Evolutionary conservation across 1,284 basidiomycete genomes (phyloP).

Genomic region (Cystobasidium sp.): DNA sequence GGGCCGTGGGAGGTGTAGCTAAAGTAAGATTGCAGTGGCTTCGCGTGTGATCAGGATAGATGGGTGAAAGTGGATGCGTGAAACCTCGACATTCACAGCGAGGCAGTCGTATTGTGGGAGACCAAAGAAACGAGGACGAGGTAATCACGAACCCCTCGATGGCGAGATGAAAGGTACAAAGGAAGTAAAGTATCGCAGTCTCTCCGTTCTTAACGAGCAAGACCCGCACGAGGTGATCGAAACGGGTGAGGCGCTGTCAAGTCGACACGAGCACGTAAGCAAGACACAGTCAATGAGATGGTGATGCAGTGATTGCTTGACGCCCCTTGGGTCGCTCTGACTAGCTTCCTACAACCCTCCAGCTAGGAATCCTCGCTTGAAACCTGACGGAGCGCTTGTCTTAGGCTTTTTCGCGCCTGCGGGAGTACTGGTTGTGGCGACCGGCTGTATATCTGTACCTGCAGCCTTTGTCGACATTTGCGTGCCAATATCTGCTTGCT

Average conservation of each 20-base stretch:
- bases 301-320: no score
- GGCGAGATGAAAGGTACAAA: neutral
- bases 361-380: slow-evolving; percentile 33
- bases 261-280: no score
- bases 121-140: neutral
- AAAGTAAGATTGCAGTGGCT: neutral
- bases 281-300: no score
- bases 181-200: neutral
- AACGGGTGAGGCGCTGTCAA: no score
- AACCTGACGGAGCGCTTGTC: slow-evolving; percentile 7
- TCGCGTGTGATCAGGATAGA: no score
- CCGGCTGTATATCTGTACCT: neutral
- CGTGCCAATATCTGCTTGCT: neutral
- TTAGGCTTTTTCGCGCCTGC: neutral
- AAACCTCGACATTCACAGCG: no score
- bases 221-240: no score
- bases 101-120: neutral
- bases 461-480: neutral
- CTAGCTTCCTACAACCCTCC: slow-evolving; percentile 3
- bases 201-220: no score
- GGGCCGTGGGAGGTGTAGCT: neutral
- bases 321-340: no score
- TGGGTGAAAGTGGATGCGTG: no score
- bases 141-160: neutral
- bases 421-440: neutral